Evolutionary conservation across 2,329 filamentous ascomycete species (phyloP).

Genomic region (Zymoseptoria brevis): DNA sequence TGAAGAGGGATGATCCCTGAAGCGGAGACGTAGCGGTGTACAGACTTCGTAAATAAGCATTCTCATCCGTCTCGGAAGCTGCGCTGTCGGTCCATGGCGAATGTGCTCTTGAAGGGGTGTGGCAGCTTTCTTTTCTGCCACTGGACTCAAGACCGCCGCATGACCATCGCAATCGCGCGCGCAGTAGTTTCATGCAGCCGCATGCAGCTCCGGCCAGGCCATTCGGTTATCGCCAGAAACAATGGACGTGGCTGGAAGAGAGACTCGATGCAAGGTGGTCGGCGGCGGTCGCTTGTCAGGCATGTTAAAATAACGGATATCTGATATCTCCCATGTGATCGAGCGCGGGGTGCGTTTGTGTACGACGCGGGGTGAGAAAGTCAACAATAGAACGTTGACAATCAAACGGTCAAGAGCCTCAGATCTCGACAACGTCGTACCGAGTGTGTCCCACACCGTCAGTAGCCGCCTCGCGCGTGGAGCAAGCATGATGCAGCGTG

Average conservation of each 20-base stretch:
- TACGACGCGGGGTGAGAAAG: neutral
- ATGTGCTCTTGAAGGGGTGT: neutral
- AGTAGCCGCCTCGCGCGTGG: neutral
- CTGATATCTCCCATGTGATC: neutral
- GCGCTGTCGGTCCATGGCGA: neutral
- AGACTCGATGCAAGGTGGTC: neutral
- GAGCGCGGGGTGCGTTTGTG: neutral
- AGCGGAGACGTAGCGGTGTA: neutral
- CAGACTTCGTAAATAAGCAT: neutral
- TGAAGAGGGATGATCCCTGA: neutral
- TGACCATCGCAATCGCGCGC: neutral
- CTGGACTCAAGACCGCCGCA: neutral
- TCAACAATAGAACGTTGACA: neutral
- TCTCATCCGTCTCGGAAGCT: neutral
- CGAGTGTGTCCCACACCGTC: neutral
- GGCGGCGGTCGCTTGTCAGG: neutral
- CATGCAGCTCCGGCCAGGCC: neutral
- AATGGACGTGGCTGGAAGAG: neutral
- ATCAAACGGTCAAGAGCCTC: neutral
- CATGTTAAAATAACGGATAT: neutral
- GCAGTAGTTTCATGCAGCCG: neutral
- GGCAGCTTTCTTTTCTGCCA: neutral
- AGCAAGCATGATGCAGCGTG: neutral
- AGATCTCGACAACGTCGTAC: neutral
- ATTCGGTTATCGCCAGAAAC: neutral